A percentile compares a stretch with the other conserved stretches of the same genome.
phyloP scores from a whole-genome alignment of 306 rosid genomes.

The Luffa acutangula region DNA sequence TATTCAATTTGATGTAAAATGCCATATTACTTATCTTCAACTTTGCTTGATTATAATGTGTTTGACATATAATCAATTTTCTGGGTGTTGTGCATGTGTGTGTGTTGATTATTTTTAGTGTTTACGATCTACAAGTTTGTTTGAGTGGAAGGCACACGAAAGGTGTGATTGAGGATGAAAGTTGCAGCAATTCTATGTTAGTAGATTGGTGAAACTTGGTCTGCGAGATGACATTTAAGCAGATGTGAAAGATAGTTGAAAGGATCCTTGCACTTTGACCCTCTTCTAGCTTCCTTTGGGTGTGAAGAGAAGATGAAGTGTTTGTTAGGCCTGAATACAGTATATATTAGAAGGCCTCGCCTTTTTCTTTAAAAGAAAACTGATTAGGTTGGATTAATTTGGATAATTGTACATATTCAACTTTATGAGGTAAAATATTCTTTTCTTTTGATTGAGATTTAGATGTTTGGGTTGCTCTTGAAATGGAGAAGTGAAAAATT shows the following conservation, averaged over 20 bases:
- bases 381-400: neutral
- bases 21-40: neutral
- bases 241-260: neutral
- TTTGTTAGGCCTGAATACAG: neutral
- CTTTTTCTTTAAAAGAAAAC: neutral
- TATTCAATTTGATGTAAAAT: neutral
- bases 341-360: neutral
- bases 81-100: neutral
- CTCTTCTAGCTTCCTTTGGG: neutral
- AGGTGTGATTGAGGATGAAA: neutral
- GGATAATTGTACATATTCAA: neutral
- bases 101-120: neutral
- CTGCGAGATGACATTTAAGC: neutral
- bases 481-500: neutral
- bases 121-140: neutral
- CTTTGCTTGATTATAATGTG: neutral
- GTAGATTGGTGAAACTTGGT: neutral
- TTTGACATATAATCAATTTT: neutral
- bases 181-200: neutral
- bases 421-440: neutral
- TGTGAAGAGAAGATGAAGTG: neutral
- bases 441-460: neutral
- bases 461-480: neutral
- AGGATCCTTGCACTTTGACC: constrained; percentile 1
- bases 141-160: neutral